Conservation (phyloP, 805 yeast genomes). For the Maudiozyma serrabonitensis region DNA sequence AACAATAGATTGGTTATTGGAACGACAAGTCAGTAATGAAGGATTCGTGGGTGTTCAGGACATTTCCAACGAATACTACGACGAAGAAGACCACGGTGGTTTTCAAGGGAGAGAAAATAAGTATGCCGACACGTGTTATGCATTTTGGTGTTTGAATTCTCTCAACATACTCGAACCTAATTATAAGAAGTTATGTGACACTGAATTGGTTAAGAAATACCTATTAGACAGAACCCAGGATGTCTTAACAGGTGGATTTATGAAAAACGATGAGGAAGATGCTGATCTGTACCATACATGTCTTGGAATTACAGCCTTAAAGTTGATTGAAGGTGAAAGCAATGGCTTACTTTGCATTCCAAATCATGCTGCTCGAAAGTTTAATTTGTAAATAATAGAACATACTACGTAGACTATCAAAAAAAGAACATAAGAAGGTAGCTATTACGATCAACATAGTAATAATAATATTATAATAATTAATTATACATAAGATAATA, state of each 20-base stretch:
- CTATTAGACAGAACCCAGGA: constrained; percentile 52
- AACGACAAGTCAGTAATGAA: constrained; percentile 40
- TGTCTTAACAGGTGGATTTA: constrained; percentile 63
- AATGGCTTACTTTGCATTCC: constrained; percentile 27
- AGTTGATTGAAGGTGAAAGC: constrained; percentile 28
- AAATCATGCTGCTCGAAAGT: background rate
- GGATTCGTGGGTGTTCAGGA: constrained; percentile 15
- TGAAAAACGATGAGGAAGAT: constrained; percentile 49
- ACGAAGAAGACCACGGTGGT: constrained; percentile 55
- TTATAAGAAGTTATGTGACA: constrained; percentile 8
- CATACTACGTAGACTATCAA: too few relatives aligned
- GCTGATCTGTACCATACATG: constrained; percentile 68
- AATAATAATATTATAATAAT: background rate
- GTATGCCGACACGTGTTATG: constrained; percentile 76
- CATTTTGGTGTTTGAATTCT: constrained; percentile 71
- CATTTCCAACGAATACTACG: constrained; percentile 31
- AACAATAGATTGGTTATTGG: constrained; percentile 51
- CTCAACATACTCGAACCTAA: constrained; percentile 35
- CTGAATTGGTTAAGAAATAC: constrained; percentile 31
- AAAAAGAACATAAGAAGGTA: too few relatives aligned
- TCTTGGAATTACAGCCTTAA: constrained; percentile 47
- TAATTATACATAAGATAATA: background rate
- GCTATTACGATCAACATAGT: too few relatives aligned
- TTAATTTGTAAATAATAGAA: too few relatives aligned
- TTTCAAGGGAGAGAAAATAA: constrained; percentile 84